These are phyloP conservation scores for Durio zibethinus DNA, from an alignment of 345 rosid species.

Conservation along the genomic window DNA sequence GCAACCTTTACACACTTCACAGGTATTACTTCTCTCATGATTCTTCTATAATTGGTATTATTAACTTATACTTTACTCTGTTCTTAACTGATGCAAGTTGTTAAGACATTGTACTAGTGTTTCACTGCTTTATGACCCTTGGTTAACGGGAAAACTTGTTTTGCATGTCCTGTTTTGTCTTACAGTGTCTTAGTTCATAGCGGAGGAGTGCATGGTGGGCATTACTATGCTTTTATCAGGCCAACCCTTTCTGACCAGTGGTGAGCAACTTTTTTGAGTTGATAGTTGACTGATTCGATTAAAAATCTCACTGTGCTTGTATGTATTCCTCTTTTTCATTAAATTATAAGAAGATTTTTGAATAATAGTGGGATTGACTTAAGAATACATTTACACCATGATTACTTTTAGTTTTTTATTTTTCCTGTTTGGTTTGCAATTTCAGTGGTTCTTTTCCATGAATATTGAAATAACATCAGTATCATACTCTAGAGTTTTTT, in stretches of 20 bases:
- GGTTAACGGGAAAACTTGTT: not conserved
- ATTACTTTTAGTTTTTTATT: not conserved
- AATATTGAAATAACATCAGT: not conserved
- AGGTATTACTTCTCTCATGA: slow-evolving; percentile 27
- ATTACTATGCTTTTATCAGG: slow-evolving; percentile 91
- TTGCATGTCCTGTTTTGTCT: slow-evolving; percentile 11
- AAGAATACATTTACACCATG: not conserved
- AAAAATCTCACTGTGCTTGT: not conserved
- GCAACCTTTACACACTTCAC: slow-evolving; percentile 57
- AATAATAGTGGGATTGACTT: not conserved
- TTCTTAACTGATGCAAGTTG: not conserved
- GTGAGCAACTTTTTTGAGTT: slow-evolving; percentile 32
- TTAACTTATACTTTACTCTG: not conserved
- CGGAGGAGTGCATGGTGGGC: slow-evolving; percentile 97
- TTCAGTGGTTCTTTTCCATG: not conserved
- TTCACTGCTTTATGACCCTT: not conserved
- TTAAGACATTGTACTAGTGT: not conserved
- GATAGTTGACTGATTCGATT: not conserved
- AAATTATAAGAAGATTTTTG: not conserved
- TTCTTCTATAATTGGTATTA: not conserved
- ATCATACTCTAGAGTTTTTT: not conserved
- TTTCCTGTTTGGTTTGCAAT: not conserved
- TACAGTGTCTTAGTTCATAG: slow-evolving; percentile 92
- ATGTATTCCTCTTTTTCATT: not conserved
- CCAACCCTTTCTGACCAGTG: slow-evolving; percentile 89